phyloP scores from a whole-genome alignment of 495 filamentous ascomycete species.

The Neurospora sp. region DNA sequence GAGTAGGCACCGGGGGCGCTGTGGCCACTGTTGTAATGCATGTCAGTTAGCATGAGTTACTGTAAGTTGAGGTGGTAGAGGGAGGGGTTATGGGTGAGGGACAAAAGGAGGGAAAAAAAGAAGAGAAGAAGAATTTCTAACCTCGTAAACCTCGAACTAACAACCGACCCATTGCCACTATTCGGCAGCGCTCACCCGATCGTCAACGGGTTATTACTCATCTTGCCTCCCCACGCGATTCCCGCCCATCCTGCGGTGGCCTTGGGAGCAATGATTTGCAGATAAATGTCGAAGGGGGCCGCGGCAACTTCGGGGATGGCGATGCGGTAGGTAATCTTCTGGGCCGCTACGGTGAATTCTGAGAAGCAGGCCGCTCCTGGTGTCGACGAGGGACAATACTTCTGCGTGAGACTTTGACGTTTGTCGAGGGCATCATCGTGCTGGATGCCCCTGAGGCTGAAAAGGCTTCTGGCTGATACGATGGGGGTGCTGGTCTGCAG shows the following conservation, averaged over 20 bases:
- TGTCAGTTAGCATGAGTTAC: slow-evolving; percentile 2
- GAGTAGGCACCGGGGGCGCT: slow-evolving; percentile 30
- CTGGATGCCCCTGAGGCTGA: neutral
- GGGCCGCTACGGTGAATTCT: slow-evolving; percentile 22
- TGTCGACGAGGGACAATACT: slow-evolving; percentile 20
- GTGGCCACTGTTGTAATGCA: slow-evolving; percentile 20
- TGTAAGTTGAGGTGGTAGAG: neutral
- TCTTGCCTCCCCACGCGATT: slow-evolving; percentile 40
- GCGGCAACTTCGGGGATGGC: slow-evolving; percentile 36
- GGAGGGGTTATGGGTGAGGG: neutral
- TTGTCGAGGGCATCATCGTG: slow-evolving; percentile 2
- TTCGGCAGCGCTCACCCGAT: slow-evolving; percentile 28
- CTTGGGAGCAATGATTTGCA: slow-evolving; percentile 34
- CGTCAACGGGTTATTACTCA: slow-evolving; percentile 40
- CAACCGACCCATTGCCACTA: slow-evolving; percentile 26
- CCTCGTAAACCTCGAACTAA: slow-evolving; percentile 37
- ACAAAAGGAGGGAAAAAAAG: neutral
- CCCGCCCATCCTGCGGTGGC: slow-evolving; percentile 34
- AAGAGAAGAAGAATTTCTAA: slow-evolving; percentile 13
- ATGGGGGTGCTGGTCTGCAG: slow-evolving; percentile 3
- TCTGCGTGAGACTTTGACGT: slow-evolving; percentile 14
- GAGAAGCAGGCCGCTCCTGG: slow-evolving; percentile 5
- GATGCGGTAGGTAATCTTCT: slow-evolving; percentile 32
- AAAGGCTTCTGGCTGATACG: neutral
- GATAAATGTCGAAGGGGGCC: slow-evolving; percentile 36